Evolutionary conservation across 257 asterid genomes (phyloP).

Genomic region (Solanum commersonii): DNA sequence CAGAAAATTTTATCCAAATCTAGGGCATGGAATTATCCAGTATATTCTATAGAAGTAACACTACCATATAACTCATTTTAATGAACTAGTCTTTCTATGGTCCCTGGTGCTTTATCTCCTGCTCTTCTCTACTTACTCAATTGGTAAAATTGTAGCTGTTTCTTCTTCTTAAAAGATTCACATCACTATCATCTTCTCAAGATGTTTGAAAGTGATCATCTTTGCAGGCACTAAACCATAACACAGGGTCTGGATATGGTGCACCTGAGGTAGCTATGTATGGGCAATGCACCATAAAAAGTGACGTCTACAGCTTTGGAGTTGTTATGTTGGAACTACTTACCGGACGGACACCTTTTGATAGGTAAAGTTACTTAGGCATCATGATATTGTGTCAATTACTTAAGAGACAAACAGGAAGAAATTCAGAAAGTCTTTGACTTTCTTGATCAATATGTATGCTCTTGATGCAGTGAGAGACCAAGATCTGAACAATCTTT

Average conservation of each 20-base stretch:
- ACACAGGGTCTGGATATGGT: constrained; percentile 58
- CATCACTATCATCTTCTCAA: not conserved
- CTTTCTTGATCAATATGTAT: not conserved
- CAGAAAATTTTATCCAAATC: not conserved
- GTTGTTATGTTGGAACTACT: constrained; percentile 73
- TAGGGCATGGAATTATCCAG: not conserved
- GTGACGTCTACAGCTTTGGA: constrained; percentile 74
- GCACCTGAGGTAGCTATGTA: constrained; percentile 93
- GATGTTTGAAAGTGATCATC: not conserved
- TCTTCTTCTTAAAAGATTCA: not conserved
- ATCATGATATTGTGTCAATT: not conserved
- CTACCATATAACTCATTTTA: not conserved
- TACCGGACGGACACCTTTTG: constrained; percentile 61
- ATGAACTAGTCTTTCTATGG: not conserved
- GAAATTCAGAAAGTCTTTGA: not conserved
- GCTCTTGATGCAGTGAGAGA: constrained; percentile 31
- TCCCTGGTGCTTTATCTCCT: not conserved
- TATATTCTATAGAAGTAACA: not conserved
- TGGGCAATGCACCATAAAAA: constrained; percentile 57
- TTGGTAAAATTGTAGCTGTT: not conserved
- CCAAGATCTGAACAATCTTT: constrained; percentile 63
- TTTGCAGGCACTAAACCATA: constrained; percentile 58
- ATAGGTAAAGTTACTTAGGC: constrained; percentile 24
- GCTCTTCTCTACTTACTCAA: not conserved
- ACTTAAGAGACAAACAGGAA: not conserved